Evolutionary conservation across 2,329 filamentous ascomycete species (phyloP), one percentile per base, ranked within the genome.

Genomic region (Talaromyces verruculosus): DNA sequence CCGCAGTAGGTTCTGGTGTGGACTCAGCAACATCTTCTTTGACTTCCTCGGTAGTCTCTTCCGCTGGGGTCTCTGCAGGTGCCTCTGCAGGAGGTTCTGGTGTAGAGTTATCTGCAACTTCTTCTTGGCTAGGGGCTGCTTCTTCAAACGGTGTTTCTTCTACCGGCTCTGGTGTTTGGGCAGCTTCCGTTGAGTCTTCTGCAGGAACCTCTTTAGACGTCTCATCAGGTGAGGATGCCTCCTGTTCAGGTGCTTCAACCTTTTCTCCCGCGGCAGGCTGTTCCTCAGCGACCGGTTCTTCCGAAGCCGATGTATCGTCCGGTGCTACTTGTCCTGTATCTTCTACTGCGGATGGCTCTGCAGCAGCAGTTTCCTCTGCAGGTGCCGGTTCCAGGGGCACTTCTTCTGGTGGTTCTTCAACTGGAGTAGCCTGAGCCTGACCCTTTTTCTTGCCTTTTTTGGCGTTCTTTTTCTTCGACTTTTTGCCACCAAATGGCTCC

Each of bases 311-410:
- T 39, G 33, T 22, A 19, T 43, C 47, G 19, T 72, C 70, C 43
- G 69, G 62, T 28, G 64, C 61, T 11, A 70, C 53, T 43, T 68
- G 63, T 43, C 71, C 68, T 22, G 35, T 39, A 53, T 68, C 45
- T 41, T 71, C 71, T 63, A 72, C 69, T 33, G 57, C 47, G 6
- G 70, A 28, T 51, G 68, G 22, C 13, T 72, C 69, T 47, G 59
- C 62, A 30, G 60, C 41, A 22, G 64, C 45, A 28, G 63, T 10
- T 13, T 67, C 67, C 11, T 51, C 19, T 41, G 35, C 28, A 28
- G 62, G 61, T 49, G 59, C 51, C 55, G 70, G 67, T 33, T 71
- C 69, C 22, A 61, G 37, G 17, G 63, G 53, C 19, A 66, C 55
- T 60, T 70, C 68, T 58, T 69, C 64, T 33, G 66, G 28, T n/a